Percentiles rank a stretch among this genome's conserved stretches.
phyloP scores from a whole-genome alignment of 768 basidiomycete species.

The Hortiboletus campestris region DNA sequence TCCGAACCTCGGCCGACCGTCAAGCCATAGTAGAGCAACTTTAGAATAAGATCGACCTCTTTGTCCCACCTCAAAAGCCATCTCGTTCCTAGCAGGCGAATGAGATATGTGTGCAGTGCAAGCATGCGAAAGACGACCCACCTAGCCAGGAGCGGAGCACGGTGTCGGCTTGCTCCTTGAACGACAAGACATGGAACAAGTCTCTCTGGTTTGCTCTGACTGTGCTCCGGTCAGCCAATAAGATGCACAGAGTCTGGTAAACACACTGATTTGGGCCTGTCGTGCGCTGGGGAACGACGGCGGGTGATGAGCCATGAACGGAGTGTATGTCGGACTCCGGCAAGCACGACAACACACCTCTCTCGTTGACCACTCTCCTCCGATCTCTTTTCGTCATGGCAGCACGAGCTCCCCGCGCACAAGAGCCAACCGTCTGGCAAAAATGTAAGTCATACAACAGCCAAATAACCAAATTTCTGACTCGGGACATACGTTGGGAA shows the following conservation, averaged over 20 bases:
- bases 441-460: slow-evolving; percentile 53
- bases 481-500: not conserved
- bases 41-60: slow-evolving; percentile 69
- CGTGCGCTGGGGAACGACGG: slow-evolving; percentile 70
- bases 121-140: slow-evolving; percentile 30
- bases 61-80: slow-evolving; percentile 80
- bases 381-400: slow-evolving; percentile 20
- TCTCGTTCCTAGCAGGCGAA: slow-evolving; percentile 59
- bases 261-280: slow-evolving; percentile 85
- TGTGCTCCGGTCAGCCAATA: slow-evolving; percentile 31
- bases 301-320: slow-evolving; percentile 21
- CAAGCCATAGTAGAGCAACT: slow-evolving; percentile 69
- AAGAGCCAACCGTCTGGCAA: slow-evolving; percentile 70
- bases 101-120: slow-evolving; percentile 8
- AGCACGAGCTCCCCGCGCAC: slow-evolving; percentile 35
- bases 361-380: not conserved
- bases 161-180: slow-evolving; percentile 73
- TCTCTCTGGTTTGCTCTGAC: slow-evolving; percentile 87
- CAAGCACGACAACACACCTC: not conserved
- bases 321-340: slow-evolving; percentile 3
- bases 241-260: not conserved
- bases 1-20: slow-evolving; percentile 70
- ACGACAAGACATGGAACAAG: slow-evolving; percentile 67
- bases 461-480: slow-evolving; percentile 9
- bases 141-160: slow-evolving; percentile 79